Evolutionary conservation across 495 filamentous ascomycete genomes (phyloP).

Genomic region (Xylaria palmicola): DNA sequence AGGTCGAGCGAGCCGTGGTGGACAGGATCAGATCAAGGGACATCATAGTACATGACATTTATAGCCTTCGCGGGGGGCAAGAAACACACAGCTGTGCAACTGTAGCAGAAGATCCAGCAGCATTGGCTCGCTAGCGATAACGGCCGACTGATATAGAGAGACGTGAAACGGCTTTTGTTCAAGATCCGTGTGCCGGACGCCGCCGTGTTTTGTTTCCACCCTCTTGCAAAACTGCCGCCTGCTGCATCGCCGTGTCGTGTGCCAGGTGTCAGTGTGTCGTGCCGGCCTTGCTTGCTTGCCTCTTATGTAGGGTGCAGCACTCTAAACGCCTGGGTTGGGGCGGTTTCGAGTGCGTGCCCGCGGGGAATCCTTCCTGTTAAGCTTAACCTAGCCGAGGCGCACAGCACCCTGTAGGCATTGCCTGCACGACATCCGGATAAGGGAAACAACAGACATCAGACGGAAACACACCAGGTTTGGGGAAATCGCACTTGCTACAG

Average conservation of each 20-base stretch:
- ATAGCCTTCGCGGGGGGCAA: no score
- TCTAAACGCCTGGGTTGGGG: neutral
- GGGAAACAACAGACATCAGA: constrained; percentile 1
- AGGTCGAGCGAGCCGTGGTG: no score
- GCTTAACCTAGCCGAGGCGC: constrained; percentile 2
- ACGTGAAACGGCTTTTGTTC: constrained; percentile 13
- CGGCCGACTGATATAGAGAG: neutral
- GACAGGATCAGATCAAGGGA: no score
- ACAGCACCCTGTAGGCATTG: neutral
- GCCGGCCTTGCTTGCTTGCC: neutral
- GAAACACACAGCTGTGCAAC: neutral
- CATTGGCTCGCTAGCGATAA: neutral
- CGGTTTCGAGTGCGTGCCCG: neutral
- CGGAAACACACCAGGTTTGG: constrained; percentile 2
- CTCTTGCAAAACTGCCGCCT: neutral
- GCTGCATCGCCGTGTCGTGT: constrained; percentile 1
- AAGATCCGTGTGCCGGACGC: constrained; percentile 10
- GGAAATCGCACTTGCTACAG: neutral
- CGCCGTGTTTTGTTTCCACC: constrained; percentile 10
- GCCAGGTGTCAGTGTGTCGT: neutral
- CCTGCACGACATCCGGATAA: neutral
- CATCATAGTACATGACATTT: no score
- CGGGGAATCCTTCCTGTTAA: constrained; percentile 5
- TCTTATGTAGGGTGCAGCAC: neutral
- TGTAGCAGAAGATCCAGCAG: neutral